Conservation (phyloP, 345 rosid species). For the Eutrema heterophyllum region DNA sequence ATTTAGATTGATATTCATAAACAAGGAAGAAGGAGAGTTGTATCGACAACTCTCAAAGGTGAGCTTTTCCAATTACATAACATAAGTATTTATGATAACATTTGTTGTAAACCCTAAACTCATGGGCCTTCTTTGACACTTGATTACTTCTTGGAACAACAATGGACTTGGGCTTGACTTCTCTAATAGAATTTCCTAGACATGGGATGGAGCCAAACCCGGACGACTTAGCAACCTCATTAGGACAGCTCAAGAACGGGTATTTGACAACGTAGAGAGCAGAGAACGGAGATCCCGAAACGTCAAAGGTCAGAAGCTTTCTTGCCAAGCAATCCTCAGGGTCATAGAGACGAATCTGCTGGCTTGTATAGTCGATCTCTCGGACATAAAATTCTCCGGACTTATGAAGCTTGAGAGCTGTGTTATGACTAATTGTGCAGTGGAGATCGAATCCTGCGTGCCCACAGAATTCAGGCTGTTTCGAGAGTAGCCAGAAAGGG, state of each 20-base stretch:
- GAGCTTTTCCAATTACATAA: too few species aligned
- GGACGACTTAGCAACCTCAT: constrained; percentile 31
- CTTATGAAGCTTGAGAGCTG: constrained; percentile 43
- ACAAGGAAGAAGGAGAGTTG: too few species aligned
- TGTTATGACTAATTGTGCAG: constrained; percentile 30
- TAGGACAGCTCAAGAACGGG: constrained; percentile 68
- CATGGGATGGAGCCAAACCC: constrained; percentile 39
- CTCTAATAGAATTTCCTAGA: constrained; percentile 50
- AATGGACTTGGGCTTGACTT: too few species aligned
- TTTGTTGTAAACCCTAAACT: too few species aligned
- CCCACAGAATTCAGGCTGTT: constrained; percentile 45
- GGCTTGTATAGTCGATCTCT: constrained; percentile 43
- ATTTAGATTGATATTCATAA: too few species aligned
- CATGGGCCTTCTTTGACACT: too few species aligned
- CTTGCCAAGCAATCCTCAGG: constrained; percentile 52
- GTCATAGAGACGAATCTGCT: constrained; percentile 53
- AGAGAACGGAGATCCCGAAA: constrained; percentile 55
- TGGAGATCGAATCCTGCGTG: constrained; percentile 48
- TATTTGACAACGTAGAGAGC: constrained; percentile 36
- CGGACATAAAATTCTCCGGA: constrained; percentile 55
- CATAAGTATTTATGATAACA: too few species aligned
- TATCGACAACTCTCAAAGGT: too few species aligned
- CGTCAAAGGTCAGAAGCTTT: constrained; percentile 46
- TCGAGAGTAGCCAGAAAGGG: constrained; percentile 47
- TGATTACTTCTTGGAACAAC: too few species aligned